Evolutionary conservation across 192 early-diverging fungal species (phyloP).

Genomic region (Linnemannia elongata): DNA sequence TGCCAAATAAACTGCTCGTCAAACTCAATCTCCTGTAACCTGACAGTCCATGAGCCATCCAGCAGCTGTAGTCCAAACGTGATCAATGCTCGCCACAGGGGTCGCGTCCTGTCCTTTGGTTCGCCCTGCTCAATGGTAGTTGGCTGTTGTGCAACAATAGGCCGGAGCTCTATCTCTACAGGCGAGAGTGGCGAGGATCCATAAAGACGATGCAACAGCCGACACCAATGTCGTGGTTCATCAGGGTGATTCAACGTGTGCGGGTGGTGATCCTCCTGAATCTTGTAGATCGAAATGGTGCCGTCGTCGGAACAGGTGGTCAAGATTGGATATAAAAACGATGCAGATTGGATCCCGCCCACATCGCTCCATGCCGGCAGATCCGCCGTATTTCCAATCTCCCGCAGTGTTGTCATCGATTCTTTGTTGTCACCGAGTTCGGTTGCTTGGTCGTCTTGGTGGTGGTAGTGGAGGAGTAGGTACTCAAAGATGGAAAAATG

Average conservation of each 20-base stretch:
- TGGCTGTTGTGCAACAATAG: background rate
- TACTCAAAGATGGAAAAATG: conserved; percentile 53
- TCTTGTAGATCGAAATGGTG: conserved; percentile 37
- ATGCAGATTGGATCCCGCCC: conserved; percentile 23
- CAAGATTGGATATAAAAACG: conserved; percentile 35
- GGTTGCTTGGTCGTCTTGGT: background rate
- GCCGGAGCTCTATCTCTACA: conserved; percentile 2
- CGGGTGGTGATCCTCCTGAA: background rate
- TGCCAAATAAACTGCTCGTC: conserved; percentile 23
- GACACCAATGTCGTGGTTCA: conserved; percentile 22
- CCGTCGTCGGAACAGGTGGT: conserved; percentile 31
- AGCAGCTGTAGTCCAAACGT: conserved; percentile 35
- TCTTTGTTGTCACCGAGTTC: background rate
- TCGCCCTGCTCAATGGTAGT: background rate
- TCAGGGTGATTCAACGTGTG: background rate
- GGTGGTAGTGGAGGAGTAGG: too few relatives aligned
- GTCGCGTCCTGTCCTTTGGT: background rate
- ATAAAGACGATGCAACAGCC: conserved; percentile 38
- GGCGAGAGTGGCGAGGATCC: conserved; percentile 27
- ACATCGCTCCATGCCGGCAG: conserved; percentile 28
- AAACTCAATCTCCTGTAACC: conserved; percentile 48
- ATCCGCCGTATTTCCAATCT: conserved; percentile 29
- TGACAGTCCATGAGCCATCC: conserved; percentile 46
- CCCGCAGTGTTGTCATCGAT: background rate
- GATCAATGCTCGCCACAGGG: conserved; percentile 22